Evolutionary conservation across 768 basidiomycete genomes (phyloP).

Genomic region (Auricularia sp.): DNA sequence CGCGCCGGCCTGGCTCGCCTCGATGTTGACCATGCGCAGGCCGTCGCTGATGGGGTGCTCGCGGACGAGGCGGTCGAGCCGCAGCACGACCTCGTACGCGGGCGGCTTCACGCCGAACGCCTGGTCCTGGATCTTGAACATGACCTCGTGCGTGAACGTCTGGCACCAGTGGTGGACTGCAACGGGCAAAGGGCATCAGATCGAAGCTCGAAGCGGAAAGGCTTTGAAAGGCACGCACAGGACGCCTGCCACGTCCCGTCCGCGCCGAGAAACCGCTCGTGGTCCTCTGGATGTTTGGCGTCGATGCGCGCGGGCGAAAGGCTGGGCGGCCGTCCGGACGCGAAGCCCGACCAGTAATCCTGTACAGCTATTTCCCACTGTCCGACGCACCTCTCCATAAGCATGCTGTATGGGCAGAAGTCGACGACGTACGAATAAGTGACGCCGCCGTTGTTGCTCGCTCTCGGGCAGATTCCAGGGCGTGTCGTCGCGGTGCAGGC

Average conservation of each 20-base stretch:
- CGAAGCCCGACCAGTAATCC: not conserved
- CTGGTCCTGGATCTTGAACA: constrained; percentile 54
- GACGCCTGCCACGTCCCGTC: no score
- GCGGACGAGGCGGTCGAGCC: constrained; percentile 31
- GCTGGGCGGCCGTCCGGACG: constrained; percentile 53
- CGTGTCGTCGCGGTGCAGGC: not conserved
- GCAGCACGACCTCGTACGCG: constrained; percentile 56
- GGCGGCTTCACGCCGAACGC: constrained; percentile 63
- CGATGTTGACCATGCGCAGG: not conserved
- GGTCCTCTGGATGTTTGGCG: constrained; percentile 48
- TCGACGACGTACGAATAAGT: not conserved
- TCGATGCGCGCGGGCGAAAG: constrained; percentile 57
- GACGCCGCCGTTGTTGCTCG: not conserved
- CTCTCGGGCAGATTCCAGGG: not conserved
- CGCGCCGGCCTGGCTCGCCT: not conserved
- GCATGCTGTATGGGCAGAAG: no score
- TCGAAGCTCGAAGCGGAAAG: no score
- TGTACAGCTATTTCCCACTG: not conserved
- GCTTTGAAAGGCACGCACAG: no score
- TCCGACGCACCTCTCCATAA: no score
- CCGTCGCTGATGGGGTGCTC: not conserved
- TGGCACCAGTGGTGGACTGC: constrained; percentile 62
- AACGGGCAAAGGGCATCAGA: not conserved
- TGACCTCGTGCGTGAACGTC: constrained; percentile 56
- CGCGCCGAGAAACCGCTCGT: constrained; percentile 25